Conservation (phyloP, 228 moss, liverwort and hornwort genomes). For the Sphagnum fallax region DNA sequence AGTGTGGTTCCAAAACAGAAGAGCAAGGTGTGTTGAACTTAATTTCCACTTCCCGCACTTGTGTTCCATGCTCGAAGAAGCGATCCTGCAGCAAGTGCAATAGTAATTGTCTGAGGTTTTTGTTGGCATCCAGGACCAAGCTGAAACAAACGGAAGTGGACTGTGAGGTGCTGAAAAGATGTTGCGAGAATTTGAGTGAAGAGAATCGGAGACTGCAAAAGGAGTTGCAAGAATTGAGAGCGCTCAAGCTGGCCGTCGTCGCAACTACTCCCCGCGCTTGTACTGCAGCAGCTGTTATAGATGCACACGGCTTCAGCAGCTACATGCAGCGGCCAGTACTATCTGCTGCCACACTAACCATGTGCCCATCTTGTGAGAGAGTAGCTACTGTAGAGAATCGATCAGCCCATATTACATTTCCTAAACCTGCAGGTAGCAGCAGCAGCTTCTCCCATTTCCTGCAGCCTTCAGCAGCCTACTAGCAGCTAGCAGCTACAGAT, state of each 20-base stretch:
- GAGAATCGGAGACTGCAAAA: constrained; percentile 55
- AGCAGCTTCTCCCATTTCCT: too few relatives aligned
- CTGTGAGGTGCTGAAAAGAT: constrained; percentile 56
- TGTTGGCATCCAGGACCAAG: constrained; percentile 20
- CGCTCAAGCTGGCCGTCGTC: constrained; percentile 45
- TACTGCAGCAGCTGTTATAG: constrained; percentile 18
- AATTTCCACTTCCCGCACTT: not conserved
- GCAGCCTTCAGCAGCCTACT: too few relatives aligned
- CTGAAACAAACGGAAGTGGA: constrained; percentile 64
- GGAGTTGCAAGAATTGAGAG: constrained; percentile 52
- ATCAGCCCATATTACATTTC: too few relatives aligned
- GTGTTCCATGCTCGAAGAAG: not conserved
- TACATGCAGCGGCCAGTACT: constrained; percentile 32
- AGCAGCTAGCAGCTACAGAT: too few relatives aligned
- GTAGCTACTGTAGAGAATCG: constrained; percentile 55
- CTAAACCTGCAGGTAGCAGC: too few relatives aligned
- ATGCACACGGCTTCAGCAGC: constrained; percentile 25
- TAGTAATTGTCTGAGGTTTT: too few relatives aligned
- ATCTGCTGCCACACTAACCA: constrained; percentile 48
- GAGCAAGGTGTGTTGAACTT: constrained; percentile 35
- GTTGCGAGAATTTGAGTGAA: constrained; percentile 47
- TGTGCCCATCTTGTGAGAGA: constrained; percentile 57
- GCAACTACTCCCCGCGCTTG: not conserved
- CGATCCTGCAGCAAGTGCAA: too few relatives aligned
- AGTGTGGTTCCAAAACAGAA: constrained; percentile 98